Base-by-base conservation (phyloP, 306 rosid species). In the Gastrolobium bilobum region DNA sequence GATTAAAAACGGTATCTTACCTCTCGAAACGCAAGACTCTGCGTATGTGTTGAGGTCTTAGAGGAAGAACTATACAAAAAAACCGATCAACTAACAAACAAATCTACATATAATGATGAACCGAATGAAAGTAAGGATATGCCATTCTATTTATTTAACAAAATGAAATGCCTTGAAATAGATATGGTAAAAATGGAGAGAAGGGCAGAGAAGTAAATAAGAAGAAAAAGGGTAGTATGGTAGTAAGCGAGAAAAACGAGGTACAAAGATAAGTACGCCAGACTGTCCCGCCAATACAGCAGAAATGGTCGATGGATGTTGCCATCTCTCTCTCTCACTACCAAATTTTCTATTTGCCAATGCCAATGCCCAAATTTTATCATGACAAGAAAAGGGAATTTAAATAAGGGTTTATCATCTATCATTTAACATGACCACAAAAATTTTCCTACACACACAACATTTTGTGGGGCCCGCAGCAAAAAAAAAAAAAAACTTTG, bases 221-320 rank as follows among this genome's bases (percentile, higher is more conserved):
- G 7, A 7, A 3, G 44, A 46, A 60, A 30, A 58, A 7, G 86
- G 94, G 93, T 42, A 83, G 13, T 35, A 73, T 47, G 52, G 92
- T 90, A 87, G 78, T 90, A 35, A 85, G 58, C 26, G 50, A 15
- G 26, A 30, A 81, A 89, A 82, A 10, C 34, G 87, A 81, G 94
- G 93, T 38, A 54, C 10, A 51, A 62, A 53, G 86, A 82, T 80
- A 79, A 82, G 79, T 50, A 66, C 67, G 94, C 90, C 97, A 93
- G 97, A 86, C 91, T 93, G 97, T 93, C 94, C 94, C 88, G 87
- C 92, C 91, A 93, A 86, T 65, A 67, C 84, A 73, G 54, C 56
- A 56, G 61, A 81, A 77, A 72, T 77, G 71, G 73, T 15, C 43
- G 71, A 56, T 53, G 60, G 10, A 54, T 66, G 74, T 43, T 43